These are phyloP conservation scores for Macrolepiota fuliginosa DNA, from an alignment of 768 basidiomycete genomes.

Conservation along the genomic window DNA sequence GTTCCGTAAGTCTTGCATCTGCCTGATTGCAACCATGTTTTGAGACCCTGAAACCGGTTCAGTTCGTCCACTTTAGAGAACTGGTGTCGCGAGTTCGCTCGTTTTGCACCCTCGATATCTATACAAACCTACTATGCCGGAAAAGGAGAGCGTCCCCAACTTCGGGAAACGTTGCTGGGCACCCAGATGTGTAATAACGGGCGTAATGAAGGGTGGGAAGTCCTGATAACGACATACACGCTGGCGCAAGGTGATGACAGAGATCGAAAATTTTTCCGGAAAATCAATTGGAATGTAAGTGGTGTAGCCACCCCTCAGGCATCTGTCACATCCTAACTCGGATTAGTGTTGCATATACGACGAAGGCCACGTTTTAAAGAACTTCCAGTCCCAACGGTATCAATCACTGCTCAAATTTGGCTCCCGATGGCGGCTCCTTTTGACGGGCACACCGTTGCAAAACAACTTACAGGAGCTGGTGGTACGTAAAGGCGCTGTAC, in stretches of 20 bases:
- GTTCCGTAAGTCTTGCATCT: constrained; percentile 72
- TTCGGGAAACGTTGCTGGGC: constrained; percentile 71
- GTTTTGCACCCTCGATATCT: constrained; percentile 82
- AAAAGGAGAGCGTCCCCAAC: constrained; percentile 76
- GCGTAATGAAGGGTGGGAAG: constrained; percentile 75
- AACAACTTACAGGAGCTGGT: constrained; percentile 90
- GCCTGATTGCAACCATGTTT: not conserved
- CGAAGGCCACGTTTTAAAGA: constrained; percentile 97
- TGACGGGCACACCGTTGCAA: constrained; percentile 95
- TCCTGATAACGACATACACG: constrained; percentile 95
- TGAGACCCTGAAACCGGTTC: constrained; percentile 12
- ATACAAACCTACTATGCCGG: constrained; percentile 93
- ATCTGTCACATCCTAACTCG: constrained; percentile 7
- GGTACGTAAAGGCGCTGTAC: constrained; percentile 43
- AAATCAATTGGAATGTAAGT: constrained; percentile 90
- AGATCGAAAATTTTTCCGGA: constrained; percentile 92
- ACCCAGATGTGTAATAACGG: constrained; percentile 47
- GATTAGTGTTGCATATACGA: constrained; percentile 89
- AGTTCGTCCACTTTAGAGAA: constrained; percentile 97
- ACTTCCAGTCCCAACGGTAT: constrained; percentile 96
- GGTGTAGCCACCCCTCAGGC: not conserved
- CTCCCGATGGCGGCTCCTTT: constrained; percentile 84
- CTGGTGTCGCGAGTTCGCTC: constrained; percentile 95
- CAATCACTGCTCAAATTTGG: constrained; percentile 82
- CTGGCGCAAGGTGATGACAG: constrained; percentile 86